phyloP scores from a whole-genome alignment of 2,329 filamentous ascomycete species.

The Neonectria ditissima region DNA sequence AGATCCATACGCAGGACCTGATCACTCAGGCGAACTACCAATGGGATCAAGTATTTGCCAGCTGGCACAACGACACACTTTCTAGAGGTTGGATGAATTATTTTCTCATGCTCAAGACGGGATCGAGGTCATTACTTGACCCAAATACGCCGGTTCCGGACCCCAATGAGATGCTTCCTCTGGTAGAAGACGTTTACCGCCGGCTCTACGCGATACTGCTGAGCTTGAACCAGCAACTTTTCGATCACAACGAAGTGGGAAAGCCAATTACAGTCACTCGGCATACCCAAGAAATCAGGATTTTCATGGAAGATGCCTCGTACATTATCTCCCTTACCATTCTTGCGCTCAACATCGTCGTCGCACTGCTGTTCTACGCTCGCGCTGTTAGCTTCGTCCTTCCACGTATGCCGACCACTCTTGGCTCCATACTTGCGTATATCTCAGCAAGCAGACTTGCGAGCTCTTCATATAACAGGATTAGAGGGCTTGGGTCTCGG shows the following conservation, averaged over 20 bases:
- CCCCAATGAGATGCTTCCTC: conserved; percentile 35
- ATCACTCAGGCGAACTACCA: conserved; percentile 19
- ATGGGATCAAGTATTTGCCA: background rate
- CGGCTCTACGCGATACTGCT: conserved; percentile 49
- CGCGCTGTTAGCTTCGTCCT: conserved; percentile 56
- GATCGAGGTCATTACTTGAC: conserved; percentile 50
- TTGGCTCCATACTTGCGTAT: conserved; percentile 61
- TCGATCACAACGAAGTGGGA: conserved; percentile 39
- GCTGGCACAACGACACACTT: conserved; percentile 63
- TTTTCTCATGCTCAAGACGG: conserved; percentile 50
- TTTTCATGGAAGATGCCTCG: conserved; percentile 62
- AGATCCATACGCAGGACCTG: conserved; percentile 29
- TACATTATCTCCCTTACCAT: conserved; percentile 59
- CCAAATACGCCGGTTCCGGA: background rate
- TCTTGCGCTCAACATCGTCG: conserved; percentile 56
- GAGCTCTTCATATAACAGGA: rapidly evolving
- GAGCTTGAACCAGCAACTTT: conserved; percentile 54
- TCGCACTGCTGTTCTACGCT: conserved; percentile 57
- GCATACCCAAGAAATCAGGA: conserved; percentile 49
- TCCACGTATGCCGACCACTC: conserved; percentile 62
- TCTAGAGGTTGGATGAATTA: conserved; percentile 61
- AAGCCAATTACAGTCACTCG: conserved; percentile 28
- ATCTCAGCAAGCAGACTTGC: conserved; percentile 59
- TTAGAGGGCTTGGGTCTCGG: background rate
- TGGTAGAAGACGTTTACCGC: conserved; percentile 42